Evolutionary conservation across 2,329 filamentous ascomycete species (phyloP), one percentile per base, ranked within the genome.

Genomic region (Akanthomyces lecanii): DNA sequence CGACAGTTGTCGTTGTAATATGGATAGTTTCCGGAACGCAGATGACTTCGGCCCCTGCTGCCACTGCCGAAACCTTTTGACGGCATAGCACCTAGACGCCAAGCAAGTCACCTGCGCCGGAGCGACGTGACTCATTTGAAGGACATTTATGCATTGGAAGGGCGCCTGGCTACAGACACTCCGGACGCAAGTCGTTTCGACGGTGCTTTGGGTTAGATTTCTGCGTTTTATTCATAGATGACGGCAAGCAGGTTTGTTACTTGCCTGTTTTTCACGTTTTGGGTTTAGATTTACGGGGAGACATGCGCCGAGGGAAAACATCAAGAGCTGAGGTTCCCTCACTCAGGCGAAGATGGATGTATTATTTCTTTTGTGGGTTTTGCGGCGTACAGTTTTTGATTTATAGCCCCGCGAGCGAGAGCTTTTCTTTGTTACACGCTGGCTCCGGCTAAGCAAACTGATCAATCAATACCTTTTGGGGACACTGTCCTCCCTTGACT

Each of bases 1-100:
- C 78, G 14, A 69, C 76, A 44, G 68, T 79, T 47, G 76, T 79
- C 45, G 66, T 80, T 40, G 61, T 77, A 21, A 65, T 83, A 59
- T 83, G 80, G 78, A 66, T 78, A 16, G 53, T 77, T 28, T 78
- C 77, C 3, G 73, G 78, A 4, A 69, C 67, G 40, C 71, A 67
- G 53, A 71, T 79, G 58, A 62, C 50, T 50, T 44, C 62, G 21
- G n/a, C 64, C 18, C 30, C 61, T 21, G 30, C 33, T 10, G 11
- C 45, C 28, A 40, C 42, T 6, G 28, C n/a, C 16, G 54, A 58
- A 33, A 38, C 7, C 45, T 56, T 50, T 25, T 57, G n/a, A 52
- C 28, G 33, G 23, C 57, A 36, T 14, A 33, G n/a, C 30, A n/a
- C n/a, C 4, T 14, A 33, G 23, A 16, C 1, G 18, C 21, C 30